Evolutionary conservation across 1,284 basidiomycete species (phyloP).

Genomic region (Anthracocystis panici-leucophaei): DNA sequence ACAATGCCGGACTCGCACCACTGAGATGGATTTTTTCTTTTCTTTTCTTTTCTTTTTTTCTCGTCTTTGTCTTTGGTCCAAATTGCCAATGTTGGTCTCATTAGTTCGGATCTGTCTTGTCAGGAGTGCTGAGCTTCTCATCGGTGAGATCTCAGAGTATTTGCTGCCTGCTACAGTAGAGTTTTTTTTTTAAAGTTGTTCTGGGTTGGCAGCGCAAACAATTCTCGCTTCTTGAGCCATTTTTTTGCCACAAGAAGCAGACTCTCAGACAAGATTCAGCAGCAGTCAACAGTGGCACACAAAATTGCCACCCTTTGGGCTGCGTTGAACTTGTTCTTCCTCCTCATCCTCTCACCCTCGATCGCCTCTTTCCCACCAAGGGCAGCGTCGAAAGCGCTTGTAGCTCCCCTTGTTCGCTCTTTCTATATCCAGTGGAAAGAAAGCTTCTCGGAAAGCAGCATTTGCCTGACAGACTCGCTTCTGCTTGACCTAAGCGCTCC

Average conservation of each 20-base stretch:
- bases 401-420: not conserved
- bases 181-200: not conserved
- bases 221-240: not conserved
- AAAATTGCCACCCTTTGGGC: not conserved
- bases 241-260: not conserved
- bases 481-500: too few species aligned
- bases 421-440: not conserved
- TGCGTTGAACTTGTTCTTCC: not conserved
- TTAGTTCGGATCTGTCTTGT: too few species aligned
- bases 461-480: not conserved
- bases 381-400: conserved; percentile 7
- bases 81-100: too few species aligned
- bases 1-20: too few species aligned
- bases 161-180: too few species aligned
- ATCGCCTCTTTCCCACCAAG: not conserved
- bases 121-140: too few species aligned
- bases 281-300: too few species aligned
- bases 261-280: not conserved
- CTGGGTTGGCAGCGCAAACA: conserved; percentile 3
- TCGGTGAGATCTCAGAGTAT: too few species aligned
- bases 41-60: not conserved
- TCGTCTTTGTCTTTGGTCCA: too few species aligned
- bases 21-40: not conserved
- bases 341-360: not conserved
- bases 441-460: not conserved